Evolutionary conservation across 2,329 filamentous ascomycete genomes (phyloP).

Genomic region (Ophiocordyceps camponoti-rufipedis): DNA sequence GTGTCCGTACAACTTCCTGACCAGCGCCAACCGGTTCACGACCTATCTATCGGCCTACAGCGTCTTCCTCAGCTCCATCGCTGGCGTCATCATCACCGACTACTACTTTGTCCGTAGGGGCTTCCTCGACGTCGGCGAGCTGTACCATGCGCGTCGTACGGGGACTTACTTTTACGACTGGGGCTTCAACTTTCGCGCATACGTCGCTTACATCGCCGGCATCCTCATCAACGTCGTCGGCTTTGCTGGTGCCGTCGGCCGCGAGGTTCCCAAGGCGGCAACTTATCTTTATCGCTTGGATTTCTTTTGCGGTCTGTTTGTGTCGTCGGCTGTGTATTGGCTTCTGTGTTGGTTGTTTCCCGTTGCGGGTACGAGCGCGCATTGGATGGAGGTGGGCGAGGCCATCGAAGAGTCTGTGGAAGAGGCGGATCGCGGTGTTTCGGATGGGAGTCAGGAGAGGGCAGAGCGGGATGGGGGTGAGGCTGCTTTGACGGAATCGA

Average conservation of each 20-base stretch:
- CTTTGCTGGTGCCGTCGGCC: slow-evolving; percentile 66
- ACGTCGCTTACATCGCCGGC: slow-evolving; percentile 63
- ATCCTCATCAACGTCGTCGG: slow-evolving; percentile 86
- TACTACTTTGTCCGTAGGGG: slow-evolving; percentile 77
- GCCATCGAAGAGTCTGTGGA: slow-evolving; percentile 31
- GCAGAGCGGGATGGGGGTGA: not conserved
- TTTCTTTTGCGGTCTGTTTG: slow-evolving; percentile 71
- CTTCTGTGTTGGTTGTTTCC: slow-evolving; percentile 49
- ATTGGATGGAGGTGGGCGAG: slow-evolving; percentile 61
- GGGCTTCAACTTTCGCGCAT: slow-evolving; percentile 71
- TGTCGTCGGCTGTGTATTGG: slow-evolving; percentile 52
- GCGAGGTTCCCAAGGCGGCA: slow-evolving; percentile 54
- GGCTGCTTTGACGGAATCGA: not conserved
- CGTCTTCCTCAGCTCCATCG: slow-evolving; percentile 85
- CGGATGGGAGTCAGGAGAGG: not conserved
- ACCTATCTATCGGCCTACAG: slow-evolving; percentile 85
- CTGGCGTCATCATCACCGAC: slow-evolving; percentile 76
- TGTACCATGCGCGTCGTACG: slow-evolving; percentile 53
- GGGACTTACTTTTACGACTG: slow-evolving; percentile 57
- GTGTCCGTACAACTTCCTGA: slow-evolving; percentile 71
- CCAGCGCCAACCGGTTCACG: slow-evolving; percentile 63
- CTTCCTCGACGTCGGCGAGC: slow-evolving; percentile 58
- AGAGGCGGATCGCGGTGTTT: not conserved
- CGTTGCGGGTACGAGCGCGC: slow-evolving; percentile 53
- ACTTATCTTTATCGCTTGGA: slow-evolving; percentile 81